These are phyloP conservation scores for Lophiostoma macrostomum DNA, from an alignment of 495 filamentous ascomycete genomes.

Conservation along the genomic window DNA sequence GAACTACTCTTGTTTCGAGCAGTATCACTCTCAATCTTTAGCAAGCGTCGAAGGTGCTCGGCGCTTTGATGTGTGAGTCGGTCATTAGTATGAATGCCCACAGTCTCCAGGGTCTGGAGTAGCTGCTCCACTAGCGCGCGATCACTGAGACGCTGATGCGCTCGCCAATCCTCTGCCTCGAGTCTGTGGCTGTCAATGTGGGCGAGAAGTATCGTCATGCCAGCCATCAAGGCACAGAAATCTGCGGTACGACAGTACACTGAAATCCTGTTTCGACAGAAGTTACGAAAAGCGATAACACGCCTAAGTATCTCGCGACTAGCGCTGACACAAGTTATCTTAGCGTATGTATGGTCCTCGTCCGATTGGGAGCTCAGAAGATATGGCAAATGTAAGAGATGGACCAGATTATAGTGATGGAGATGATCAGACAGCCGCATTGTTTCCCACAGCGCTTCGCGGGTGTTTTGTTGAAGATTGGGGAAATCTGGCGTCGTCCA, in stretches of 20 bases:
- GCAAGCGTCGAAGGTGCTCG: conserved; percentile 7
- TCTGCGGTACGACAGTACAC: conserved; percentile 43
- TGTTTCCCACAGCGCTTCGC: conserved; percentile 13
- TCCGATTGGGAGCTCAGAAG: background rate
- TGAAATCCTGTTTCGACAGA: conserved; percentile 15
- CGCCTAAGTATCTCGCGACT: conserved; percentile 40
- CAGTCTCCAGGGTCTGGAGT: conserved; percentile 39
- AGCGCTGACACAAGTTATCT: conserved; percentile 39
- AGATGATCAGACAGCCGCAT: conserved; percentile 23
- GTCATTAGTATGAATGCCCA: conserved; percentile 3
- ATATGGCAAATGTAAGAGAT: conserved; percentile 18
- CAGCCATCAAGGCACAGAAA: conserved; percentile 40
- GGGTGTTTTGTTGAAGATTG: background rate
- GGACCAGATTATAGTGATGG: conserved; percentile 2
- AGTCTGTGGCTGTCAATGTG: conserved; percentile 29
- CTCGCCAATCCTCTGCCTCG: conserved; percentile 32
- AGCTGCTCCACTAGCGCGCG: conserved; percentile 46
- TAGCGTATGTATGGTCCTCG: conserved; percentile 38
- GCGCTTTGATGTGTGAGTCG: conserved; percentile 9
- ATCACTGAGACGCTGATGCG: conserved; percentile 45
- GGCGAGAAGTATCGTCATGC: conserved; percentile 22
- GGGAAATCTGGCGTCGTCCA: conserved; percentile 16
- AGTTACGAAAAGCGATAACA: conserved; percentile 39
- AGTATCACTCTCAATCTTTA: conserved; percentile 14
- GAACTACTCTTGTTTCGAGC: background rate